Conservation (phyloP, 2,329 filamentous ascomycete species). For the Dactylellina parvicollis region DNA sequence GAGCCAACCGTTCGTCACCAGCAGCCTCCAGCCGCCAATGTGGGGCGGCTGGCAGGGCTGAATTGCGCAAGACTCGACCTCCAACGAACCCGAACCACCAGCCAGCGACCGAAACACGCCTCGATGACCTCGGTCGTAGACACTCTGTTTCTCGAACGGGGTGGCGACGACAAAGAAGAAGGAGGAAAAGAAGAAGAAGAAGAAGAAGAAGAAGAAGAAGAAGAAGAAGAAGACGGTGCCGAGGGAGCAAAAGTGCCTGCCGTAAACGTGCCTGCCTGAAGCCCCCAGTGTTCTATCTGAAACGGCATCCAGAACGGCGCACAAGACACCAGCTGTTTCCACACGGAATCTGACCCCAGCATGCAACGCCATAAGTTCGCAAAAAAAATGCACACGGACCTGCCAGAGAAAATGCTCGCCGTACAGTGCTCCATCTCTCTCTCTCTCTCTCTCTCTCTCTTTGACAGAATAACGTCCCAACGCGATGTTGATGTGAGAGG, state of each 20-base stretch:
- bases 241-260: background rate
- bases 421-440: background rate
- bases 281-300: constrained; percentile 39
- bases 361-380: constrained; percentile 14
- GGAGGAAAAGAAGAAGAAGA: background rate
- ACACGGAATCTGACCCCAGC: constrained; percentile 24
- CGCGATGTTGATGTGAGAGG: background rate
- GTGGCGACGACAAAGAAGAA: no score
- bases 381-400: constrained; percentile 18
- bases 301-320: constrained; percentile 37
- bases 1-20: constrained; percentile 22
- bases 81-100: background rate
- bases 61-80: constrained; percentile 25
- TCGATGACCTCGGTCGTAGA: no score
- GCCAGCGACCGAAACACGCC: no score
- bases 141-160: no score
- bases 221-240: background rate
- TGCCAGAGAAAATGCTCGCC: background rate
- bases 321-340: constrained; percentile 53
- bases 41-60: constrained; percentile 16
- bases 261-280: background rate
- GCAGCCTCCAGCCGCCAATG: background rate
- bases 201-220: background rate
- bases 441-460: background rate
- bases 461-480: background rate